These are phyloP conservation scores for Tetragonia tetragonoides DNA, from an alignment of 148 eudicot species.

Conservation along the genomic window DNA sequence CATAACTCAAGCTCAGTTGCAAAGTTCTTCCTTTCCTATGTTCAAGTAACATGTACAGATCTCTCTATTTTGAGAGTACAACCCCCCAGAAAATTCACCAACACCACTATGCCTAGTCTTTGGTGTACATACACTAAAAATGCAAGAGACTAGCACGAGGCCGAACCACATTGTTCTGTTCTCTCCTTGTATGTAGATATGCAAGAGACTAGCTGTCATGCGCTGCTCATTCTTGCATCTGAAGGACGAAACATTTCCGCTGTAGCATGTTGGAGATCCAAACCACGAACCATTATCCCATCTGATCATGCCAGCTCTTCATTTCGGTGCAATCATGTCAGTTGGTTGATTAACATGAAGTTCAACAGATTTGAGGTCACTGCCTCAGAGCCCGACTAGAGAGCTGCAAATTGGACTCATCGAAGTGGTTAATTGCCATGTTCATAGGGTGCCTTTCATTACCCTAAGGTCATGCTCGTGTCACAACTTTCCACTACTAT, in stretches of 20 bases:
- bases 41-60: too few relatives aligned
- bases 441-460: background rate
- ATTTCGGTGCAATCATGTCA: background rate
- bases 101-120: background rate
- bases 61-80: background rate
- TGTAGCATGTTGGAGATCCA: background rate
- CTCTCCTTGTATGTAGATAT: too few relatives aligned
- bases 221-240: background rate
- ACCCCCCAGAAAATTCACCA: background rate
- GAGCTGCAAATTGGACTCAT: background rate
- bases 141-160: background rate
- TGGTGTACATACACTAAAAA: background rate
- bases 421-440: background rate
- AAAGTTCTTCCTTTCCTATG: too few relatives aligned
- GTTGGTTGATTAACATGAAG: background rate
- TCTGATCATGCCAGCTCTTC: conserved; percentile 4
- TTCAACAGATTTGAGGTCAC: background rate
- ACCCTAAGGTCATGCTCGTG: background rate
- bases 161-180: too few relatives aligned
- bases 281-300: background rate
- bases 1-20: too few relatives aligned
- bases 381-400: background rate
- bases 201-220: background rate
- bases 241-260: background rate
- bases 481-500: conserved; percentile 28